Conservation (phyloP, 768 basidiomycete genomes). For the Kondoa malvinella region DNA sequence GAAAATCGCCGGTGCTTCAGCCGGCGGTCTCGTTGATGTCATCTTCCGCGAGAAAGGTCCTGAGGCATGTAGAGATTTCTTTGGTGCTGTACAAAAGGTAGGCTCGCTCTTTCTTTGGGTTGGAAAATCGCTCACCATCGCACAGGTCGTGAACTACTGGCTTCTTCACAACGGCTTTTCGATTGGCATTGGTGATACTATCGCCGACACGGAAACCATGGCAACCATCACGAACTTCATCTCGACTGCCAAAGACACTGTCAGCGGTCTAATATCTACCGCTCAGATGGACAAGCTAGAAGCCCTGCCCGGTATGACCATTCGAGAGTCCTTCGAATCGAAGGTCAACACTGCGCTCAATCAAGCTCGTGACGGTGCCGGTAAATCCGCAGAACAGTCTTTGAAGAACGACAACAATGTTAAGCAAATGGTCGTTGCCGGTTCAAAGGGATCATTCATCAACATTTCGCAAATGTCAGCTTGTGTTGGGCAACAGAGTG, state of each 20-base stretch:
- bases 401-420: conserved; percentile 99
- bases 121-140: neutral
- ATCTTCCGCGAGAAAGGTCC: conserved; percentile 96
- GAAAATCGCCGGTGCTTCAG: conserved; percentile 84
- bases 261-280: conserved; percentile 59
- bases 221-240: conserved; percentile 66
- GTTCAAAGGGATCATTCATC: conserved; percentile 76
- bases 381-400: conserved; percentile 89
- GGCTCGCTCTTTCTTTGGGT: neutral
- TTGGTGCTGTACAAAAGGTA: conserved; percentile 71
- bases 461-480: conserved; percentile 99
- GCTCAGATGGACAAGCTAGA: conserved; percentile 76
- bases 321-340: conserved; percentile 95
- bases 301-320: conserved; percentile 91
- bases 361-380: conserved; percentile 81
- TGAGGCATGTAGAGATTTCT: conserved; percentile 70
- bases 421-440: conserved; percentile 99
- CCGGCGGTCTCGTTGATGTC: conserved; percentile 86
- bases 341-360: conserved; percentile 79
- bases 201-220: conserved; percentile 83
- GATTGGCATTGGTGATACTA: conserved; percentile 93
- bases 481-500: conserved; percentile 93
- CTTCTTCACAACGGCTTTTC: conserved; percentile 96
- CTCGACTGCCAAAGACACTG: conserved; percentile 57
- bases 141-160: conserved; percentile 80